Conservation (phyloP, 2,329 filamentous ascomycete genomes). For the Apiospora marii region DNA sequence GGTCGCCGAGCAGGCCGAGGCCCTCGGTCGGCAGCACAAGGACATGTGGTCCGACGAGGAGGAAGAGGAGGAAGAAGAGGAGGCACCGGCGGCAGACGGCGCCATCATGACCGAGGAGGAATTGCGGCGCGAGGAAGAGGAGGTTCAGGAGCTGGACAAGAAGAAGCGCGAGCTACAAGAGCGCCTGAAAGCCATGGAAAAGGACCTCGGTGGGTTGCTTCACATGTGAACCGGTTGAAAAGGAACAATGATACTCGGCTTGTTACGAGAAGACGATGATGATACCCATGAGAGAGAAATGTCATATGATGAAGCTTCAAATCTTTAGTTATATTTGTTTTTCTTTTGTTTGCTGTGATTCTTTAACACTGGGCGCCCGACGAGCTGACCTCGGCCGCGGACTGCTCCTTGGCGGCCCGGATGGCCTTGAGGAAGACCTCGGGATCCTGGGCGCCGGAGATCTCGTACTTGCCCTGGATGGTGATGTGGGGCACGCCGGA, state of each 20-base stretch:
- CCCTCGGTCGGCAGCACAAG: conserved; percentile 77
- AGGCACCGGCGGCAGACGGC: conserved; percentile 40
- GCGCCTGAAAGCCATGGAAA: conserved; percentile 61
- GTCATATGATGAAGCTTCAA: not conserved
- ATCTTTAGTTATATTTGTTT: not conserved
- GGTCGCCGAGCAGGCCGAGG: conserved; percentile 77
- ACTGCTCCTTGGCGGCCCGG: conserved; percentile 51
- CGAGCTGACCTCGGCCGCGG: conserved; percentile 22
- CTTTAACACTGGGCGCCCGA: conserved; percentile 16
- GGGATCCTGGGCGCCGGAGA: conserved; percentile 72
- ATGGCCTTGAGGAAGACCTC: conserved; percentile 69
- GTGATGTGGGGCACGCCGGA: conserved; percentile 74
- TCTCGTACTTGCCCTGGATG: conserved; percentile 66
- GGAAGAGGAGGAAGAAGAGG: conserved; percentile 54
- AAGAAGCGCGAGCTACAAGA: conserved; percentile 65
- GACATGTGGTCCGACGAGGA: conserved; percentile 65
- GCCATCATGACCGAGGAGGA: conserved; percentile 71
- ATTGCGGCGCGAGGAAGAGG: conserved; percentile 72
- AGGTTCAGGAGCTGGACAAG: conserved; percentile 62
- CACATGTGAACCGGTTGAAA: conserved; percentile 51
- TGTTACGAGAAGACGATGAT: conserved; percentile 7
- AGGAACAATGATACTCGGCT: not conserved
- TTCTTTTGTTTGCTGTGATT: not conserved
- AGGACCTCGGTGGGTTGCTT: conserved; percentile 62
- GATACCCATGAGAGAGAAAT: conserved; percentile 15